Conservation (phyloP, 2,329 filamentous ascomycete genomes). For the Sporothrix dimorphospora region DNA sequence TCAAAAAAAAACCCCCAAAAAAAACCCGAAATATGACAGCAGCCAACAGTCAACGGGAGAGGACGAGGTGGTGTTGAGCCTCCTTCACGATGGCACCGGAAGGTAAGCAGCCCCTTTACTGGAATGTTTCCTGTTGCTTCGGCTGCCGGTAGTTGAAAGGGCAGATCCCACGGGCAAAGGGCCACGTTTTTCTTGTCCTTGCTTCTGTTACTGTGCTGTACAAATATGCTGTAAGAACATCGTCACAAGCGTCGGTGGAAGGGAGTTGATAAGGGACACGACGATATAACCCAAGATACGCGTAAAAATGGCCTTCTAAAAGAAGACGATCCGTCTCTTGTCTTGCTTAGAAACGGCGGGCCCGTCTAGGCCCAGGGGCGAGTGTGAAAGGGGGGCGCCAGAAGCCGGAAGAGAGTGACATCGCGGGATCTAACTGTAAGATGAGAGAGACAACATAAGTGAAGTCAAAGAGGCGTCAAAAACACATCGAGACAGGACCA, state of each 20-base stretch:
- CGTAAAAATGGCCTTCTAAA: neutral
- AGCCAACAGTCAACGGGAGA: neutral
- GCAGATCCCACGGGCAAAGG: neutral
- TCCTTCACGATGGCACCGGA: too few relatives aligned
- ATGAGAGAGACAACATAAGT: neutral
- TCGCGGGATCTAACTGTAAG: neutral
- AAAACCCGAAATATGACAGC: too few relatives aligned
- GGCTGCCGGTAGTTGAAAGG: neutral
- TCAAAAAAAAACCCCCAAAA: neutral
- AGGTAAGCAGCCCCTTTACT: neutral
- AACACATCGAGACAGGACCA: neutral
- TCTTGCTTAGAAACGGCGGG: conserved; percentile 17
- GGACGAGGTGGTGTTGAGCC: too few relatives aligned
- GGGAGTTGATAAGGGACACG: neutral
- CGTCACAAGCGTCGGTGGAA: neutral
- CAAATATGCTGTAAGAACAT: neutral
- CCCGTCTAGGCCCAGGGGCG: neutral
- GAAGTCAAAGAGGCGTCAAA: neutral
- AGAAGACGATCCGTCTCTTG: neutral
- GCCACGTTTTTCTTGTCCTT: conserved; percentile 3
- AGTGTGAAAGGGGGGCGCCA: neutral
- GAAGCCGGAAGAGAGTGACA: neutral
- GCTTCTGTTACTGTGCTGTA: neutral
- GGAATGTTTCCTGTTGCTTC: neutral
- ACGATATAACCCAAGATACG: neutral